These are phyloP conservation scores for Ilyonectria sp. DNA, from an alignment of 2,329 filamentous ascomycete genomes.

Conservation along the genomic window DNA sequence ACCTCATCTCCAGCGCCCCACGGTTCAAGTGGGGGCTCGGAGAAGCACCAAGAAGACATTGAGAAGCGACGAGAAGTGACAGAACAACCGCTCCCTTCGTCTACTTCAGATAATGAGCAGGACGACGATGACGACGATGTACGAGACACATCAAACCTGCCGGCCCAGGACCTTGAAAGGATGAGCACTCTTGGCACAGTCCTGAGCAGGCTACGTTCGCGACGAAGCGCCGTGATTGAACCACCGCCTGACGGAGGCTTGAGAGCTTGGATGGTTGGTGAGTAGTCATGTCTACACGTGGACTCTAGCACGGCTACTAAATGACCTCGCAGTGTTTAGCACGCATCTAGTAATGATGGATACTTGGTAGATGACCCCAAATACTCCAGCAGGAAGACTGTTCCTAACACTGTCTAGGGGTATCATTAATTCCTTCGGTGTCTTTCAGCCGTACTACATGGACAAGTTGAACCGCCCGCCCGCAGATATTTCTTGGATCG, in stretches of 20 bases:
- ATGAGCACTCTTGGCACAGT: constrained; percentile 25
- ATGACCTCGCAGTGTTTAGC: constrained; percentile 29
- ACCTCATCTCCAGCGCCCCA: background rate
- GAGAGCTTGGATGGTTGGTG: constrained; percentile 63
- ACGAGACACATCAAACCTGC: constrained; percentile 7
- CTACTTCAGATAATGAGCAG: constrained; percentile 1
- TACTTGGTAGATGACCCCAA: constrained; percentile 57
- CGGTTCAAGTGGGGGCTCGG: constrained; percentile 10
- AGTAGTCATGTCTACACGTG: constrained; percentile 25
- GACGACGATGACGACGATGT: background rate
- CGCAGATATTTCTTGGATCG: constrained; percentile 66
- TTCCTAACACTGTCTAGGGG: constrained; percentile 54
- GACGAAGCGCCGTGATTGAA: constrained; percentile 39
- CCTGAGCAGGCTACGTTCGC: constrained; percentile 21
- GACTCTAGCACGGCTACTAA: background rate
- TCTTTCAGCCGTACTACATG: constrained; percentile 68
- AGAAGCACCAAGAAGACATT: constrained; percentile 9
- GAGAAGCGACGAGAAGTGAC: constrained; percentile 19
- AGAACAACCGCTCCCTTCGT: constrained; percentile 6
- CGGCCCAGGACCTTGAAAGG: constrained; percentile 13
- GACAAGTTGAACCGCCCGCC: constrained; percentile 33
- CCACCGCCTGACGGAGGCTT: constrained; percentile 67
- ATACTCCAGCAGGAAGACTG: background rate
- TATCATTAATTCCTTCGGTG: constrained; percentile 68
- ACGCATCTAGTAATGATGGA: constrained; percentile 64